These are phyloP conservation scores for Coleophoma crateriformis DNA, from an alignment of 2,329 filamentous ascomycete genomes.

Conservation along the genomic window DNA sequence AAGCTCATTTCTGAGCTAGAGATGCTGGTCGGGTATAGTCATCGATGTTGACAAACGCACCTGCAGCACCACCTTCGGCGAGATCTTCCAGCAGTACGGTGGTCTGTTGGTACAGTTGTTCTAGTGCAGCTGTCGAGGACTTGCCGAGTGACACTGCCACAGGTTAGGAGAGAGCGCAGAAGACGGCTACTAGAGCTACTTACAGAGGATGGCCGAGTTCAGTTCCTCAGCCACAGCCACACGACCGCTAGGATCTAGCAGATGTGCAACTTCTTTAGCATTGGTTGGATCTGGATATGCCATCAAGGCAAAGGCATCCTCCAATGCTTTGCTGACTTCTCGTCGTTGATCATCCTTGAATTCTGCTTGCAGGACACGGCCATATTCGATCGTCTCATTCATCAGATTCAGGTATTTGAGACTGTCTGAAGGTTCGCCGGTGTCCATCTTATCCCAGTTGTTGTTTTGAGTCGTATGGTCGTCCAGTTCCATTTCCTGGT, in stretches of 20 bases:
- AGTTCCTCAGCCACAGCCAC: conserved; percentile 84
- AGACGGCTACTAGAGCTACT: conserved; percentile 6
- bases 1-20: not conserved
- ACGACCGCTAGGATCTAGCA: conserved; percentile 72
- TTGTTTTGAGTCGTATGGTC: conserved; percentile 38
- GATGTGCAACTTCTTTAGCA: conserved; percentile 66
- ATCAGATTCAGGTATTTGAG: conserved; percentile 43
- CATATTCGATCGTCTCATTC: conserved; percentile 69
- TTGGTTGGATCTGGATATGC: conserved; percentile 79
- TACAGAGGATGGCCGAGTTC: conserved; percentile 81
- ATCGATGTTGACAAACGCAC: conserved; percentile 72
- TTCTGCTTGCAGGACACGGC: conserved; percentile 70
- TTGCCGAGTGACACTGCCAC: conserved; percentile 78
- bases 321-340: conserved; percentile 67
- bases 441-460: conserved; percentile 46
- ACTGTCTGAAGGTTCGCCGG: conserved; percentile 30
- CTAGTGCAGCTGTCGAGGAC: conserved; percentile 78
- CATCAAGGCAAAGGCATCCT: conserved; percentile 82
- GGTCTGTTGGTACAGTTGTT: conserved; percentile 81
- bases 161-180: conserved; percentile 20
- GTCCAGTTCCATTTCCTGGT: conserved; percentile 47
- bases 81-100: conserved; percentile 80
- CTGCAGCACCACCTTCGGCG: conserved; percentile 71
- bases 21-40: conserved; percentile 33
- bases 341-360: conserved; percentile 66